Evolutionary conservation across 1,284 basidiomycete genomes (phyloP).

Genomic region (Fomes fomentarius): DNA sequence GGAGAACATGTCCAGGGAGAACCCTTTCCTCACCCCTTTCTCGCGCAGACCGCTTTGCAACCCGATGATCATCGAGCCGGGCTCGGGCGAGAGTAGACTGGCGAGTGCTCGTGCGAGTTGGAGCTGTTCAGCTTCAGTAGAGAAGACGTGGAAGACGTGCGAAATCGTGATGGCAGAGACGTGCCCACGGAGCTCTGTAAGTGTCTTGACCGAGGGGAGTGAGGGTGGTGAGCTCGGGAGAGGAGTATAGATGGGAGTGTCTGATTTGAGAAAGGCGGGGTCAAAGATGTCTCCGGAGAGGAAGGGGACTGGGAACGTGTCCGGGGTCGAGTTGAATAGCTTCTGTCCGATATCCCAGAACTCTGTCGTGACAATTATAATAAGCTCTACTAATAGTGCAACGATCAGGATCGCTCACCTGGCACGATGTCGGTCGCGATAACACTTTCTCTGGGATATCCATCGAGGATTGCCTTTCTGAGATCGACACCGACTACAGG

Average conservation of each 20-base stretch:
- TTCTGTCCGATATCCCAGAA: conserved; percentile 36
- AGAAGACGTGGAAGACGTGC: conserved; percentile 52
- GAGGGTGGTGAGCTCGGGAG: conserved; percentile 30
- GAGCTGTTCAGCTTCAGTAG: conserved; percentile 40
- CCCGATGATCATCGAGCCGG: conserved; percentile 41
- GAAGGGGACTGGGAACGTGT: conserved; percentile 46
- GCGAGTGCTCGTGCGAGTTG: conserved; percentile 41
- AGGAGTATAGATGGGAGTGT: conserved; percentile 26
- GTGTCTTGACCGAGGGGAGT: conserved; percentile 36
- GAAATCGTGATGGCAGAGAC: conserved; percentile 47
- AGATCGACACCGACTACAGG: conserved; percentile 47
- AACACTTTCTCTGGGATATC: too few relatives aligned
- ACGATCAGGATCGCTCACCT: conserved; percentile 28
- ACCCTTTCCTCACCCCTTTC: conserved; percentile 19
- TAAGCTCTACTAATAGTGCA: too few relatives aligned
- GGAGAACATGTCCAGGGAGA: background rate
- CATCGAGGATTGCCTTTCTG: conserved; percentile 44
- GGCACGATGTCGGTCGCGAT: conserved; percentile 36
- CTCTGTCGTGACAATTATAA: conserved; percentile 2
- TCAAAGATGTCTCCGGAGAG: conserved; percentile 46
- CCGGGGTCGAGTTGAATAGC: conserved; percentile 33
- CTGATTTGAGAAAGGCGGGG: conserved; percentile 31
- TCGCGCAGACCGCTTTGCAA: conserved; percentile 27
- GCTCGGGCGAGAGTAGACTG: conserved; percentile 39
- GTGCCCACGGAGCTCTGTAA: conserved; percentile 45